A percentile compares a stretch with the other conserved stretches of the same genome.
These are phyloP conservation scores for Forsythia viridissima DNA, from an alignment of 257 asterid species.

Conservation along the genomic window DNA sequence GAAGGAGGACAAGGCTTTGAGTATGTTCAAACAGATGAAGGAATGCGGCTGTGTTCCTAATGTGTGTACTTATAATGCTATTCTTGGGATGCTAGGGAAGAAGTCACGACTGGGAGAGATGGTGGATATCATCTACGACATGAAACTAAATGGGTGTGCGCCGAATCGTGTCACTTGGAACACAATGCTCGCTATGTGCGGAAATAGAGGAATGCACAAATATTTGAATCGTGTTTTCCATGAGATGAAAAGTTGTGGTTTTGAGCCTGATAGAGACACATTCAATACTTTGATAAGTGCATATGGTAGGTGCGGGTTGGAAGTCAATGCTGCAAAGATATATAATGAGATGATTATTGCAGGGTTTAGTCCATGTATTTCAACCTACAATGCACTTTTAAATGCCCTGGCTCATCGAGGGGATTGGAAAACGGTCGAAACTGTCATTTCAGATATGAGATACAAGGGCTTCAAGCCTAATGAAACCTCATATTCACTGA, in stretches of 20 bases:
- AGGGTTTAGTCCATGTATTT: constrained; percentile 78
- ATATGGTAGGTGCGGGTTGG: constrained; percentile 82
- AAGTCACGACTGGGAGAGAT: constrained; percentile 74
- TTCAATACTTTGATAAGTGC: constrained; percentile 87
- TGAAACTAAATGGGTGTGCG: constrained; percentile 79
- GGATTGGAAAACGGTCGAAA: constrained; percentile 78
- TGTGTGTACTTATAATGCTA: constrained; percentile 83
- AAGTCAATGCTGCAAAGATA: constrained; percentile 65
- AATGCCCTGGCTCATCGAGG: constrained; percentile 86
- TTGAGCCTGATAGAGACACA: constrained; percentile 87
- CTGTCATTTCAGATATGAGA: constrained; percentile 65
- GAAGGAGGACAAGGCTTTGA: constrained; percentile 69
- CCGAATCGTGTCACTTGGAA: constrained; percentile 96
- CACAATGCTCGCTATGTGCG: constrained; percentile 84
- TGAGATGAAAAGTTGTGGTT: constrained; percentile 91
- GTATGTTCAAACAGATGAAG: constrained; percentile 73
- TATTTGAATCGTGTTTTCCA: constrained; percentile 65
- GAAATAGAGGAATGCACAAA: constrained; percentile 77
- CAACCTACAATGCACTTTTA: constrained; percentile 83
- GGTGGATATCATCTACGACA: constrained; percentile 72
- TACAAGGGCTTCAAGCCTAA: constrained; percentile 82
- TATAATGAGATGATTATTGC: constrained; percentile 79
- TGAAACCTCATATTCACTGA: constrained; percentile 76
- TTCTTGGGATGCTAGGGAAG: constrained; percentile 90
- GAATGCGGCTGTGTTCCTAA: constrained; percentile 92